A percentile compares a stretch with the other conserved stretches of the same genome.
Evolutionary conservation across 2,329 filamentous ascomycete species (phyloP).

Genomic region (Aspergillus alliaceus): DNA sequence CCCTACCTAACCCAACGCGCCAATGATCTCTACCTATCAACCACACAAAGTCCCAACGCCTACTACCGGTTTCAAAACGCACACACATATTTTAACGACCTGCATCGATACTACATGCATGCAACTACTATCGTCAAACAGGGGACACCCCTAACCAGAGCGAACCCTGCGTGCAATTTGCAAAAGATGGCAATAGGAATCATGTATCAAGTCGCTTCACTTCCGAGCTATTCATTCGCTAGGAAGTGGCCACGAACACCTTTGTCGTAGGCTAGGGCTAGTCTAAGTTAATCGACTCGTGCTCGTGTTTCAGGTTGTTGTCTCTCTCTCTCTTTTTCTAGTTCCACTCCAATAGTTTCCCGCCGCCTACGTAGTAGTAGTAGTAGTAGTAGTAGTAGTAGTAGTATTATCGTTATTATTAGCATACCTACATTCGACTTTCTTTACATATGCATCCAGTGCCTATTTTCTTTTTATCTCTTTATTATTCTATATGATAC

Average conservation of each 20-base stretch:
- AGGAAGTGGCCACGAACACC: not conserved
- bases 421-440: not conserved
- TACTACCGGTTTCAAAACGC: not conserved
- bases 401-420: not conserved
- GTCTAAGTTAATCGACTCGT: slow-evolving; percentile 1
- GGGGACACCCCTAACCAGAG: not conserved
- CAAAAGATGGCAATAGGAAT: not conserved
- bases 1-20: not conserved
- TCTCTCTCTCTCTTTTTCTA: not conserved
- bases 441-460: not conserved
- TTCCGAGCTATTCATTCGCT: not conserved
- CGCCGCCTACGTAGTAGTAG: not conserved
- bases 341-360: not conserved
- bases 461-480: not conserved
- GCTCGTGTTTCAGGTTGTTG: not conserved
- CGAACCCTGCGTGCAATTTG: not conserved
- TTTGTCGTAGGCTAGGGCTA: not conserved
- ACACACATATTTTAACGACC: not conserved
- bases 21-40: not conserved
- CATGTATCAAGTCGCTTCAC: not conserved
- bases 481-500: not conserved
- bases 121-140: not conserved
- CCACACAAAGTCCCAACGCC: not conserved
- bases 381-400: not conserved
- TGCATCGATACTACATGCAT: not conserved